These are phyloP conservation scores for Phellopilus nigrolimitatus DNA, from an alignment of 1,284 basidiomycete species.

Conservation along the genomic window DNA sequence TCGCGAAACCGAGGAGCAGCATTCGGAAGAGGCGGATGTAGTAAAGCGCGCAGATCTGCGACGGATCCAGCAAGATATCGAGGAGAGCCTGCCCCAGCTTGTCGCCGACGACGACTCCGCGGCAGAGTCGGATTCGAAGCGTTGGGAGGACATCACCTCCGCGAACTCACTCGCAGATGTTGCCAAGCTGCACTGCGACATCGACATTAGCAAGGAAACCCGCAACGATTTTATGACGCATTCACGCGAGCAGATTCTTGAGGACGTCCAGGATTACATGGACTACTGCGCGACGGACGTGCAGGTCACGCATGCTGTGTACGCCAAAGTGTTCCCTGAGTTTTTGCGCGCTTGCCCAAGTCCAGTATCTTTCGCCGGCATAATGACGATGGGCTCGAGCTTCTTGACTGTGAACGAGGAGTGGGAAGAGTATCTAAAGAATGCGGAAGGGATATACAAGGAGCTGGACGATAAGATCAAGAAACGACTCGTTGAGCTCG, in stretches of 20 bases:
- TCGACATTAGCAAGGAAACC: slow-evolving; percentile 75
- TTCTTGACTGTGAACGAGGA: slow-evolving; percentile 87
- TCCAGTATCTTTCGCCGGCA: slow-evolving; percentile 90
- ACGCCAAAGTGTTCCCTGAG: slow-evolving; percentile 73
- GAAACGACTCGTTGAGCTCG: slow-evolving; percentile 62
- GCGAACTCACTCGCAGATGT: slow-evolving; percentile 92
- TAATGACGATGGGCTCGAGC: slow-evolving; percentile 88
- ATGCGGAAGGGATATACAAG: slow-evolving; percentile 76
- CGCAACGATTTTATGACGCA: slow-evolving; percentile 75
- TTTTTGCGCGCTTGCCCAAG: slow-evolving; percentile 87
- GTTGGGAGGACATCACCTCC: slow-evolving; percentile 93
- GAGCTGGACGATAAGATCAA: slow-evolving; percentile 76
- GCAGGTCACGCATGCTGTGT: slow-evolving; percentile 80
- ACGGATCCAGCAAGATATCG: slow-evolving; percentile 31
- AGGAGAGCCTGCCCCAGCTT: slow-evolving; percentile 38
- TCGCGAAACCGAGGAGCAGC: slow-evolving; percentile 42
- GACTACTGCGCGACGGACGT: slow-evolving; percentile 89
- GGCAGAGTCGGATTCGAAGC: slow-evolving; percentile 43
- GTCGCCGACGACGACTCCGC: slow-evolving; percentile 38
- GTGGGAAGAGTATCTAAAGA: slow-evolving; percentile 81
- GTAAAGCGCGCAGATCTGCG: slow-evolving; percentile 31
- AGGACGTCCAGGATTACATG: slow-evolving; percentile 74
- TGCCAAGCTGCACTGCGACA: slow-evolving; percentile 84
- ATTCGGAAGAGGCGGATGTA: slow-evolving; percentile 34
- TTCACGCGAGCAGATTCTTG: slow-evolving; percentile 60